phyloP scores from a whole-genome alignment of 768 basidiomycete genomes.

The Peribolospora kevripleyi region DNA sequence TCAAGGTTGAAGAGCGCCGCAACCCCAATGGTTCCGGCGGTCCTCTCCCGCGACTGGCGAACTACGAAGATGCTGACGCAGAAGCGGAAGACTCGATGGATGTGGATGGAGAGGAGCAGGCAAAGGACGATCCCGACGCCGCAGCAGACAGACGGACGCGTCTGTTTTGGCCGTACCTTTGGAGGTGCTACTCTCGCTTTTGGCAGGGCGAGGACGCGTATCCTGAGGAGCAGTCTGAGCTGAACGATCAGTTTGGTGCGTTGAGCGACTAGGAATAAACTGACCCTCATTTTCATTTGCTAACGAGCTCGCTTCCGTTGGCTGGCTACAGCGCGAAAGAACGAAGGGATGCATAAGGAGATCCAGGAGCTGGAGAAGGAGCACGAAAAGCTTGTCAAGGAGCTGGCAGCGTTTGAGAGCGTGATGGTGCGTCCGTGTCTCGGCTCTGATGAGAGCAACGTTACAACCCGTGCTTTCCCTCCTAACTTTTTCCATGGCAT shows the following conservation, averaged over 20 bases:
- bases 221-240: not conserved
- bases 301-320: not conserved
- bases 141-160: no score
- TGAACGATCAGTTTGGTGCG: slow-evolving; percentile 2
- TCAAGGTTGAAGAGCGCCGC: slow-evolving; percentile 18
- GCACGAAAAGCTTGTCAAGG: not conserved
- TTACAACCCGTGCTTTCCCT: not conserved
- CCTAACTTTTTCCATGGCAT: not conserved
- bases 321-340: not conserved
- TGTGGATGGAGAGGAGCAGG: no score
- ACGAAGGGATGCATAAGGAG: slow-evolving; percentile 19
- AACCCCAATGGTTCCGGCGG: slow-evolving; percentile 20
- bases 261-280: not conserved
- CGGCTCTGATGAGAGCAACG: not conserved
- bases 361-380: slow-evolving; percentile 40
- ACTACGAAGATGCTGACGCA: slow-evolving; percentile 17
- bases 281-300: not conserved
- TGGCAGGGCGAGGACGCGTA: not conserved
- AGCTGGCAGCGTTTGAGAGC: not conserved
- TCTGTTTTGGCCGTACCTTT: no score
- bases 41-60: slow-evolving; percentile 42
- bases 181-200: not conserved
- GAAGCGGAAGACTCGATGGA: no score
- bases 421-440: not conserved
- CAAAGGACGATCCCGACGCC: no score